Evolutionary conservation across 257 asterid species (phyloP), one percentile per base, ranked within the genome.

Genomic region (Nicotiana noctiflora): DNA sequence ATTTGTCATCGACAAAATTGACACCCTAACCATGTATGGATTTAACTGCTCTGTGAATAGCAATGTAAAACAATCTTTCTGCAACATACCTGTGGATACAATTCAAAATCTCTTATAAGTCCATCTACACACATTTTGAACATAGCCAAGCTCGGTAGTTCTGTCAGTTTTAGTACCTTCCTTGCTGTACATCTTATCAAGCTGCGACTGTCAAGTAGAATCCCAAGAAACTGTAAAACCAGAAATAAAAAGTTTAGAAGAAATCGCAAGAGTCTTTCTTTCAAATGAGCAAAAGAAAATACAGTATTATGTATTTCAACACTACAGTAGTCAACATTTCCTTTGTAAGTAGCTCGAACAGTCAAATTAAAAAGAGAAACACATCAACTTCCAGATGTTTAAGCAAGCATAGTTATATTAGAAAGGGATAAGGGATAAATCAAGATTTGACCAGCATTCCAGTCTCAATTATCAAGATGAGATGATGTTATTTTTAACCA

Each of bases 71-170:
- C 18, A 51, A 67, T 59, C 66, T 27, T 60, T 32, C 75, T 62
- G 67, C 79, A 86, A 80, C 89, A 79, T 77, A 94, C 97, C 98
- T 92, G 91, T 52, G 95, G 94, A 88, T 89, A 90, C 79, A 87
- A 85, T 77, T 96, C 93, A 89, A 93, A 87, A 83, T 87, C 89
- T 88, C 86, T 87, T 56, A 91, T 82, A 67, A 96, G 89, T 80
- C 84, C 81, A 76, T 93, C 85, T 23, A 89, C 74, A 84, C 93
- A 92, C 74, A 86, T 87, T 60, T 84, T 90, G 80, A 92, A 90
- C 93, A 94, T 84, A 62, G 83, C 86, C 77, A 86, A 81, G 81
- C 87, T 89, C 80, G 64, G 92, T 74, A 91, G 76, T 88, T 86
- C 91, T 64, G 86, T 90, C 46, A 87, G 85, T 62, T 79, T 86